phyloP scores from a whole-genome alignment of 2,329 filamentous ascomycete genomes.

The Fusarium sp. region DNA sequence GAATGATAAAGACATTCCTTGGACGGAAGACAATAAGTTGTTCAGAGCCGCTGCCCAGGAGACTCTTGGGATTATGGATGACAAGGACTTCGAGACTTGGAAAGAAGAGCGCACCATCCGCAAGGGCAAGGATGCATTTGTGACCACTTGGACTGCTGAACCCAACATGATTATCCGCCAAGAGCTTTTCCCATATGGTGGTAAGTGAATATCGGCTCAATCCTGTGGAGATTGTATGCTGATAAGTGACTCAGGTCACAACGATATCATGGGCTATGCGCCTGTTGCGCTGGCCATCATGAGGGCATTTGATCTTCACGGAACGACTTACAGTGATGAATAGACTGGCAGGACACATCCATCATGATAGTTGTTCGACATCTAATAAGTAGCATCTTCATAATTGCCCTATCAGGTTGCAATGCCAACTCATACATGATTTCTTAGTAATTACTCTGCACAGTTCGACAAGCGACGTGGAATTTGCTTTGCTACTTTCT shows the following conservation, averaged over 20 bases:
- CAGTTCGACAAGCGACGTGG: not conserved
- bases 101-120: constrained; percentile 56
- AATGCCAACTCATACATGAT: not conserved
- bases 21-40: constrained; percentile 70
- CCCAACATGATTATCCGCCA: constrained; percentile 60
- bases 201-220: constrained; percentile 48
- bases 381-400: not conserved
- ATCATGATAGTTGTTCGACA: not conserved
- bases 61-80: constrained; percentile 49
- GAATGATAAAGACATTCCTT: constrained; percentile 85
- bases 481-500: not conserved
- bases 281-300: constrained; percentile 70
- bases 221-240: not conserved
- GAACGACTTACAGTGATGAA: constrained; percentile 41
- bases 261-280: constrained; percentile 71
- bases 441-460: not conserved
- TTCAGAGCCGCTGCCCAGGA: constrained; percentile 68
- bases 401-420: not conserved
- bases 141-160: constrained; percentile 54
- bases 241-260: constrained; percentile 64
- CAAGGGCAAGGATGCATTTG: constrained; percentile 57
- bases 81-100: constrained; percentile 51
- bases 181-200: constrained; percentile 63
- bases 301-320: constrained; percentile 65
- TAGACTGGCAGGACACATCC: not conserved